Base-by-base conservation (phyloP, 2,329 filamentous ascomycete species). In the Colletotrichum truncatum region DNA sequence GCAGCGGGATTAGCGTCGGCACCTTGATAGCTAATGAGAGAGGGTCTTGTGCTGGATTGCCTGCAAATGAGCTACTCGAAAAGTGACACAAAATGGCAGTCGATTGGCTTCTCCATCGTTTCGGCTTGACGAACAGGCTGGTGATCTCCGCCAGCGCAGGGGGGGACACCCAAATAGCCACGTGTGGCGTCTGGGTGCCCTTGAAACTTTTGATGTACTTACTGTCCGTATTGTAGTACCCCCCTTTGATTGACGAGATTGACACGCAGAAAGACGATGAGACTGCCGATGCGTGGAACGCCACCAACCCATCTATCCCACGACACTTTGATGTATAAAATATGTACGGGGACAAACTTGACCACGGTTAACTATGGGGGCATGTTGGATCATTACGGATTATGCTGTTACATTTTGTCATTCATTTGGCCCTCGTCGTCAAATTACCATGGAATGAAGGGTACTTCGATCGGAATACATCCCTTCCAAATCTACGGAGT, bases 61-160 rank as follows among this genome's bases (percentile, higher is more conserved):
- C 26, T 21, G 18, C 28, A 28, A n/a, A 38, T 36, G 21, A 21
- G 28, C 30, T 16, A 21, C 21, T 43, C 26, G 38, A 23, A 18
- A 51, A 36, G 39, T 52, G 45, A 38, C n/a, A 45, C 45, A 54
- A 38, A 52, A 32, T 26, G 25, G 58, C 30, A 57, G 26, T 32
- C 10, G 21, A 32, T 30, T 34, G 59, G 45, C 7, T n/a, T 38
- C 23, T 58, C 45, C 6, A 12, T 32, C 34, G 60, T 64, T 49
- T 64, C 61, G 62, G 36, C 26, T 62, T 65, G 62, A 65, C 34
- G 21, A 55, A 36, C 18, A 14, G 4, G 6, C 34, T 38, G 34
- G 11, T 25, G 49, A 65, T 62, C 49, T 23, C 23, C 62, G 41
- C 12, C n/a, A 12, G 32, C 38, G 57, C 32, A 61, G 32, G 41